Conservation (phyloP, 1,284 basidiomycete species). For the Trametes hirsuta region DNA sequence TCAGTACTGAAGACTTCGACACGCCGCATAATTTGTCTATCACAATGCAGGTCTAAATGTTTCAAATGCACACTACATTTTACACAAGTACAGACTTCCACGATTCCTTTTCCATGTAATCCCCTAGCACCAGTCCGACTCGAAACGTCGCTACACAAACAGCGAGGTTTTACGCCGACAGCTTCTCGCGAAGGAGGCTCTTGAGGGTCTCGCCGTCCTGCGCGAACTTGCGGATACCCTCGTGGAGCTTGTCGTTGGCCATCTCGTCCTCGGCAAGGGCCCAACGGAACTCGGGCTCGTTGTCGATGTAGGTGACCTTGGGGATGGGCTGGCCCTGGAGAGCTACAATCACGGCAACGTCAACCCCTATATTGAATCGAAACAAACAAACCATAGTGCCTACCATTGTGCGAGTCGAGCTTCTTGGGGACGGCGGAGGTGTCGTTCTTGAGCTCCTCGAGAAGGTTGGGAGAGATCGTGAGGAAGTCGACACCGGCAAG, state of each 20-base stretch:
- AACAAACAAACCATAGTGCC: constrained; percentile 29
- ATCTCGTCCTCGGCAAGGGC: constrained; percentile 88
- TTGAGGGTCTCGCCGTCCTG: constrained; percentile 94
- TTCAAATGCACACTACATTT: constrained; percentile 12
- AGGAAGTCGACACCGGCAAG: constrained; percentile 97
- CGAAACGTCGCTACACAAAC: background rate
- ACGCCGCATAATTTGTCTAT: background rate
- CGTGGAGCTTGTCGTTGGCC: constrained; percentile 96
- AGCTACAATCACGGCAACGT: constrained; percentile 38
- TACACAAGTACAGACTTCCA: constrained; percentile 18
- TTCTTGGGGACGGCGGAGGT: constrained; percentile 81
- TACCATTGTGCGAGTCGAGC: constrained; percentile 74
- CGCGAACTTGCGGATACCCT: constrained; percentile 97
- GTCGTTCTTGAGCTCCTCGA: constrained; percentile 91
- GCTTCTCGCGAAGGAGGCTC: constrained; percentile 79
- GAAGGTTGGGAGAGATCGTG: constrained; percentile 89
- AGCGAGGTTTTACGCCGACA: constrained; percentile 53
- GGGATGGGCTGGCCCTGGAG: constrained; percentile 62
- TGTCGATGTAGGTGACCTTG: constrained; percentile 89
- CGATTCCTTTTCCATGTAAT: constrained; percentile 1
- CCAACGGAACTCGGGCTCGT: constrained; percentile 97
- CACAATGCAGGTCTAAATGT: constrained; percentile 2
- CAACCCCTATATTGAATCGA: background rate
- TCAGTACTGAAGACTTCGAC: too few species aligned
- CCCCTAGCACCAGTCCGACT: background rate